phyloP scores from a whole-genome alignment of 805 yeast genomes.

The Pichia sporocuriosa region DNA sequence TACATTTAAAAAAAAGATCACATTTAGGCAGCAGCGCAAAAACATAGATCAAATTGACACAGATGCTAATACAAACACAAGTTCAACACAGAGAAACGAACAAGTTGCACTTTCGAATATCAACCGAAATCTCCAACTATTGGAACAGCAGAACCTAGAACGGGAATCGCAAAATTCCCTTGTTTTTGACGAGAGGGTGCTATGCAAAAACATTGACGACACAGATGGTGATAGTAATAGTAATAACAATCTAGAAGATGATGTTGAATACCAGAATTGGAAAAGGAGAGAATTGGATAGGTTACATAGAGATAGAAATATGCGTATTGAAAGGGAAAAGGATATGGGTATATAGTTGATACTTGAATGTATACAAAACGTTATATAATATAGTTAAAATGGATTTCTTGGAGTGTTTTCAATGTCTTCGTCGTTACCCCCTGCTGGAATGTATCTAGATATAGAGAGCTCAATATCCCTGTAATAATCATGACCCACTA shows the following conservation, averaged over 20 bases:
- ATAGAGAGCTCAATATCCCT: slow-evolving; percentile 8
- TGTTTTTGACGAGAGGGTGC: slow-evolving; percentile 1
- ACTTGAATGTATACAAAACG: not conserved
- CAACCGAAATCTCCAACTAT: slow-evolving; percentile 2
- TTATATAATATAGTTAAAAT: slow-evolving; percentile 1
- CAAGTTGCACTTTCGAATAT: slow-evolving; percentile 3
- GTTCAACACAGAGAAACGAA: not conserved
- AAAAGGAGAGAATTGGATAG: slow-evolving; percentile 29
- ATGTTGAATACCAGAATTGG: slow-evolving; percentile 32
- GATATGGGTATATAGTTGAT: not conserved
- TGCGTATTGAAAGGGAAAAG: slow-evolving; percentile 21
- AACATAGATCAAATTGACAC: not conserved
- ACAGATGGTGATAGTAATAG: slow-evolving; percentile 50
- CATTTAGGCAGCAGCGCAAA: not conserved
- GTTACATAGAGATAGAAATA: slow-evolving; percentile 24
- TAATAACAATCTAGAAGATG: too few species aligned
- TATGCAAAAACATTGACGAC: slow-evolving; percentile 41
- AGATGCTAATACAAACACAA: not conserved
- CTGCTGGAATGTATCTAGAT: slow-evolving; percentile 10
- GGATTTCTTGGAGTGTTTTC: not conserved
- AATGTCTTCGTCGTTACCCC: not conserved
- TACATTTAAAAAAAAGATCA: slow-evolving; percentile 1
- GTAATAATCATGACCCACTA: slow-evolving; percentile 9
- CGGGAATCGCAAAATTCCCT: not conserved
- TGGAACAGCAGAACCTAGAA: not conserved